Base-by-base conservation (phyloP, 495 filamentous ascomycete species). In the Penicillium malachiteum region DNA sequence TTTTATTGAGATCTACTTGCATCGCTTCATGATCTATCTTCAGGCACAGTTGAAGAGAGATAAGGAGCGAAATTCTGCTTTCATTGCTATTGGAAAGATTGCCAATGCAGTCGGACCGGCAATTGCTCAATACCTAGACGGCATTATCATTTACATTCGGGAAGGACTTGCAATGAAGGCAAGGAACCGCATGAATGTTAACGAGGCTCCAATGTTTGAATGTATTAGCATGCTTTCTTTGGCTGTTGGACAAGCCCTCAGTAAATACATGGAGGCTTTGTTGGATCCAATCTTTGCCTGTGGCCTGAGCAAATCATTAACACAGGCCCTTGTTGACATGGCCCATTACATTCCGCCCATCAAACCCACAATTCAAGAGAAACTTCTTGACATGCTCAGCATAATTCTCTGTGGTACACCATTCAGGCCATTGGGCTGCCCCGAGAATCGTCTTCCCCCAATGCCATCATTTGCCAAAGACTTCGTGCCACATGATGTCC, bases 231-330 rank as follows among this genome's bases (percentile, higher is more conserved):
- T 95, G 81, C 80, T 99, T 35, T 92, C 94, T 5, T 84, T 91
- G 39, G 94, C 94, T 9, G 93, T 97, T 31, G 94, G 94, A 18
- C 96, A 97, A 75, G 88, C 93, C 1, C 82, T 99, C 56, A 96
- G 89, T 80, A 97, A 96, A 66, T 96, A 97, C 64, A 96, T 99
- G 88, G 91, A 97, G 62, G 89, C 90, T 14, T 74, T 97, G 21
- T 82, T 99, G 2, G 93, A 97, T 59, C 92, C 95, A 3, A 96
- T 99, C 56, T 97, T 99, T 71, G 90, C 90, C 14, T 99, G 94
- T 60, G 92, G 93, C 42, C 78, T 99, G 38, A 96, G 89, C 51
- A 87, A 90, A 58, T 90, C 94, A 48, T 81, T 99, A 16, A 96
- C 91, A 0, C 92, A 97, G 67, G 94, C 94, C 12, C 76, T 99